Base-by-base conservation (phyloP, 805 yeast genomes). In the Tetrapisispora nanseiensis region DNA sequence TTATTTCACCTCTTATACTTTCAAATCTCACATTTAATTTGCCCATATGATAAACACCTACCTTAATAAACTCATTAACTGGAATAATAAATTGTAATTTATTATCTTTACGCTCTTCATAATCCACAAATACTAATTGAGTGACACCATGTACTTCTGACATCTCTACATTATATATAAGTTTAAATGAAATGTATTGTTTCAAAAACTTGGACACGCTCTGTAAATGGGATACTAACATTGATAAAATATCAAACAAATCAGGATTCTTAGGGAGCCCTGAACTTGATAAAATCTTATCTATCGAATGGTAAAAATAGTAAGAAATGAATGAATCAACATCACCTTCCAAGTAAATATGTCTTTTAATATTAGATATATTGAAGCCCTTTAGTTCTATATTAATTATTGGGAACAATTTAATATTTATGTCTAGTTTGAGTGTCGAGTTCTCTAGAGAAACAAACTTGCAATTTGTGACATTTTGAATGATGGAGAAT, bases 401-500 rank as follows among this genome's bases (percentile, higher is more conserved):
- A 9, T 13, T 19, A n/a, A 44, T 37, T 22, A 26, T 16, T 1
- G 43, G 35, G 16, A 40, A 34, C 12, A 19, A 4, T 4, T 30
- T 33, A 18, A 28, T 24, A 28, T 39, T 26, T 13, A 46, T n/a
- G 7, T 39, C 39, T 15, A 43, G 13, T 2, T 48, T 34, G 9
- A 54, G 34, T 5, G 32, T 36, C 1, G 53, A 40, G 12, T 42
- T 41, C 19, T 44, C 33, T 13, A 48, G 22, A 19, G 43, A 42
- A 10, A 37, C 24, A 24, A 55, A 46, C 6, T 43, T 34, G 2
- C 51, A 38, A 13, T 54, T 56, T 4, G 54, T 46, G 7, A 57
- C 39, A 13, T 29, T 37, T 22, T 42, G 46, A 9, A 51, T 23
- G 7, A 40, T 12, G 2, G 40, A 13, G 2, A 57, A 40, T 18